Evolutionary conservation across 1,284 basidiomycete species (phyloP), one percentile per base, ranked within the genome.

Genomic region (Puccinia triticina): DNA sequence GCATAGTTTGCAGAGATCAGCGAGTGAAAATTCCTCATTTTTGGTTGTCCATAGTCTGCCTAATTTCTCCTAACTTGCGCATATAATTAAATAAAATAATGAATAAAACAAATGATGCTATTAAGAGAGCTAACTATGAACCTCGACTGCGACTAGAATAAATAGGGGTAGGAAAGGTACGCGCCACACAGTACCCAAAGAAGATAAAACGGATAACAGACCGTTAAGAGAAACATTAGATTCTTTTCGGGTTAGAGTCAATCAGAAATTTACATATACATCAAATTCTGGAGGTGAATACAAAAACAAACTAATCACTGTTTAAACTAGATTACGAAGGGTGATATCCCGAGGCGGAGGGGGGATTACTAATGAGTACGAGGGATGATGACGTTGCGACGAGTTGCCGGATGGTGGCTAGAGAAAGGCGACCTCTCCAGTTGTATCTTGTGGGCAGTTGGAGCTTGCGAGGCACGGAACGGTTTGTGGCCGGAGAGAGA

Each of bases 401-500:
- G 59, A 16, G 29, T 34, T 61, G 16, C 59, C 29, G 59, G 59
- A 32, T 61, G 59, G 26, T 29, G 59, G 29, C 2, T 61, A n/a
- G 71, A 73, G 21, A 73, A 73, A 16, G 46, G 29, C 14, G 71
- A 73, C 1, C 46, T 46, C 71, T 73, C 43, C 16, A 53, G 48
- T 50, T 34, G 29, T 11, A 53, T 37, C 21, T 69, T 73, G 29
- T 73, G 71, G 23, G 37, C 18, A 11, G 46, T 3, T 1, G 29
- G 7, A 53, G 71, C 2, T 53, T 73, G 43, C 3, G 34, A 14
- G 18, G 64, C 59, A 50, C 34, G 77, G 29, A 59, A 53, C 29
- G 77, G 64, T 34, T 67, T 64, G 14, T 55, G 77, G 37, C 48
- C 50, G 12, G 61, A 50, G 32, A 78, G 64, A n/a, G 61, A 66